phyloP scores from a whole-genome alignment of 2,329 filamentous ascomycete genomes.

The Claviceps pazoutovae region DNA sequence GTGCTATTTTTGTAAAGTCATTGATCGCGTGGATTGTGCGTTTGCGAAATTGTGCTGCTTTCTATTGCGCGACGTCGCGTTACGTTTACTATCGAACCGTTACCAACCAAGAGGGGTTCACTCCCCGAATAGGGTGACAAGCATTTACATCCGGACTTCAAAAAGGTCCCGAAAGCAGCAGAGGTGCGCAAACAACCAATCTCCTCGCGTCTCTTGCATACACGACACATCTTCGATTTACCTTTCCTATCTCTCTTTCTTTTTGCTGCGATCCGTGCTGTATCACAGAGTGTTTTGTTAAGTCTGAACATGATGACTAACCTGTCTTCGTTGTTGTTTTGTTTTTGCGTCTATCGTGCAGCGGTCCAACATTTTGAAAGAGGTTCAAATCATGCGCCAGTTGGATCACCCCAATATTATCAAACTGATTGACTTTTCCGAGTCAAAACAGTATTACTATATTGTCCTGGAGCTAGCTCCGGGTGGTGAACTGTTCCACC shows the following conservation, averaged over 20 bases:
- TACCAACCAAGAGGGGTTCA: slow-evolving; percentile 39
- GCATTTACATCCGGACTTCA: slow-evolving; percentile 92
- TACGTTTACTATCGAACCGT: slow-evolving; percentile 14
- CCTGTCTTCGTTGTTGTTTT: slow-evolving; percentile 5
- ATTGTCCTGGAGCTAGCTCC: slow-evolving; percentile 91
- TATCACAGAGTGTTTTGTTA: neutral
- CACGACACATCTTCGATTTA: neutral
- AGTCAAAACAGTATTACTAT: slow-evolving; percentile 92
- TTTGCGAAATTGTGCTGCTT: slow-evolving; percentile 7
- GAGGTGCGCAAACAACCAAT: slow-evolving; percentile 57
- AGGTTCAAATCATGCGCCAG: slow-evolving; percentile 97
- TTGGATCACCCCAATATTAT: slow-evolving; percentile 94
- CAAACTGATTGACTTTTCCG: slow-evolving; percentile 83
- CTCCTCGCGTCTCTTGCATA: neutral
- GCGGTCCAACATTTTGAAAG: slow-evolving; percentile 95
- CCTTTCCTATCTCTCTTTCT: slow-evolving; percentile 25
- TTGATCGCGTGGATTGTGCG: slow-evolving; percentile 8
- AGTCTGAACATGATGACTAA: neutral
- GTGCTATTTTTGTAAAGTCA: neutral
- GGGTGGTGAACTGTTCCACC: slow-evolving; percentile 93
- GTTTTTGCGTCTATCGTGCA: slow-evolving; percentile 23
- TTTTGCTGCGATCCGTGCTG: slow-evolving; percentile 8
- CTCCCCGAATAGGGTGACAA: slow-evolving; percentile 59
- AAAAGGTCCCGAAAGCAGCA: slow-evolving; percentile 86
- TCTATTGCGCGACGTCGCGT: slow-evolving; percentile 1